Evolutionary conservation across 2,329 filamentous ascomycete species (phyloP).

Genomic region (Plenodomus lindquistii): DNA sequence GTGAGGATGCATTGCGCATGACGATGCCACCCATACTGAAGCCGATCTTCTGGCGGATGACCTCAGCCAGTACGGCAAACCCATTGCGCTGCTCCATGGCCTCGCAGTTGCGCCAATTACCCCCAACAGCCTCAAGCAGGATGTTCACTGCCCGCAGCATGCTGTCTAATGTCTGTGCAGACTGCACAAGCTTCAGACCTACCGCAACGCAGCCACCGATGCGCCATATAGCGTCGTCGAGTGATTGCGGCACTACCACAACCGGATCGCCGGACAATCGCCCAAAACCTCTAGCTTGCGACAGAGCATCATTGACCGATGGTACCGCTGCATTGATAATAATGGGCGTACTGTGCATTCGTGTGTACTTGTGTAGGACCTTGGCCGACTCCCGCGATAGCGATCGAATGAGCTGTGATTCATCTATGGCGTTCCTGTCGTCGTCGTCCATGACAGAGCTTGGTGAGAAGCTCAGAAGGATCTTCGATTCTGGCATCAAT

Average conservation of each 20-base stretch:
- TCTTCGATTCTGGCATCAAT: conserved; percentile 77
- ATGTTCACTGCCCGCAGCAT: conserved; percentile 79
- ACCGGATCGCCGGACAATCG: conserved; percentile 82
- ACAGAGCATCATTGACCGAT: conserved; percentile 85
- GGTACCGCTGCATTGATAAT: conserved; percentile 88
- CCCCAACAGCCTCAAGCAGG: conserved; percentile 81
- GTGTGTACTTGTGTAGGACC: conserved; percentile 69
- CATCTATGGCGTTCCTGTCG: conserved; percentile 70
- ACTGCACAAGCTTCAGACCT: conserved; percentile 81
- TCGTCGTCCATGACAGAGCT: conserved; percentile 80
- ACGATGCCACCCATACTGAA: conserved; percentile 49
- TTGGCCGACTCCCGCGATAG: conserved; percentile 73
- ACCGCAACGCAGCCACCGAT: conserved; percentile 89
- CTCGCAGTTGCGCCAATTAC: conserved; percentile 96
- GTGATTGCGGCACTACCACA: conserved; percentile 75
- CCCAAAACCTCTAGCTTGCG: conserved; percentile 77
- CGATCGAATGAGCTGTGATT: conserved; percentile 74
- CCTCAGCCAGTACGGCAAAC: conserved; percentile 82
- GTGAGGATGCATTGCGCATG: conserved; percentile 52
- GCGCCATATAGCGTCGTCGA: conserved; percentile 92
- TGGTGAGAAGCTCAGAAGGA: conserved; percentile 82
- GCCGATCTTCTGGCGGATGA: conserved; percentile 82
- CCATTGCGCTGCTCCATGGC: conserved; percentile 97
- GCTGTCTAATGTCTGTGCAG: conserved; percentile 69
- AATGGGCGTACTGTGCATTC: conserved; percentile 74